Evolutionary conservation across 768 basidiomycete genomes (phyloP).

Genomic region (Phylloporus scabripes): DNA sequence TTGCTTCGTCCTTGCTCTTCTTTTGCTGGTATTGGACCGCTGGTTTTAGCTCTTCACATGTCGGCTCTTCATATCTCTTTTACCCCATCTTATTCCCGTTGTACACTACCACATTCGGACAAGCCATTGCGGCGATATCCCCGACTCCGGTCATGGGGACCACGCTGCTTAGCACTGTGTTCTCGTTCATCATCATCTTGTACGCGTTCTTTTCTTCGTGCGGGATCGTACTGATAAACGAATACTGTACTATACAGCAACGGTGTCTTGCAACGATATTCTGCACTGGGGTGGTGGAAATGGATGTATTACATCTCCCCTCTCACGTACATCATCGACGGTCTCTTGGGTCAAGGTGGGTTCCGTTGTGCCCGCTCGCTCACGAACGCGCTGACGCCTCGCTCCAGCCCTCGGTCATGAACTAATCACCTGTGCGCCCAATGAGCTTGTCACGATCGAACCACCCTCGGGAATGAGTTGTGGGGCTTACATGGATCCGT

Average conservation of each 20-base stretch:
- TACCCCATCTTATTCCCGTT: slow-evolving; percentile 36
- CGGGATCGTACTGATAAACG: background rate
- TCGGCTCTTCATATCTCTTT: slow-evolving; percentile 37
- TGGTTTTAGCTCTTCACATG: slow-evolving; percentile 34
- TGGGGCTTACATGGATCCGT: slow-evolving; percentile 43
- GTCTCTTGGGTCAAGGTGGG: slow-evolving; percentile 27
- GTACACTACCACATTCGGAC: slow-evolving; percentile 40
- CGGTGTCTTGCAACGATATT: slow-evolving; percentile 45
- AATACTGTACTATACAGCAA: slow-evolving; percentile 25
- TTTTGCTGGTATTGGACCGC: slow-evolving; percentile 48
- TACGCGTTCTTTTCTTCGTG: slow-evolving; percentile 16
- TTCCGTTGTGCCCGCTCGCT: background rate
- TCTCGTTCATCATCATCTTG: slow-evolving; percentile 41
- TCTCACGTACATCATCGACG: slow-evolving; percentile 49
- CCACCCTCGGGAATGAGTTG: slow-evolving; percentile 55
- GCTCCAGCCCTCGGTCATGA: slow-evolving; percentile 39
- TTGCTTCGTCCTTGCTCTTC: slow-evolving; percentile 38
- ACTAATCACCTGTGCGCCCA: slow-evolving; percentile 41
- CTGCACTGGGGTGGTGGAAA: slow-evolving; percentile 31
- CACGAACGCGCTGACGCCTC: background rate
- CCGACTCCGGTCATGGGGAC: slow-evolving; percentile 39
- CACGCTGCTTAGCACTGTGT: slow-evolving; percentile 34
- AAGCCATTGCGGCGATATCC: slow-evolving; percentile 39
- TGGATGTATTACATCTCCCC: slow-evolving; percentile 42
- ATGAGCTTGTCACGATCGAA: slow-evolving; percentile 49